Conservation (phyloP, 2,329 filamentous ascomycete species). For the Colletotrichum kahawae region DNA sequence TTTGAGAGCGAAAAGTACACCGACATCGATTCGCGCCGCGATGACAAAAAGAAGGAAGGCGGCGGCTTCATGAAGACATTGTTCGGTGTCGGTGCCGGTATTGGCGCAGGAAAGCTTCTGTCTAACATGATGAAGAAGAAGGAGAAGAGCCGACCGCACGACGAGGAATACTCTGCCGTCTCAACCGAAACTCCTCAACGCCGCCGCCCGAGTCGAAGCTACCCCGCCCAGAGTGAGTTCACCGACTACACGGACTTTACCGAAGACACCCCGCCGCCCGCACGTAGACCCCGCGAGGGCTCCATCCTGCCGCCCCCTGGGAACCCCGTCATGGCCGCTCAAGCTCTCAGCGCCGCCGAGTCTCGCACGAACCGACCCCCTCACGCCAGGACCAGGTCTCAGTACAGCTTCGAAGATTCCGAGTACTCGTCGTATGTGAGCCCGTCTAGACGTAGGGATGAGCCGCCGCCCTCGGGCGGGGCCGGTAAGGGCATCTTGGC, state of each 20-base stretch:
- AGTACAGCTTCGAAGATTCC: constrained; percentile 54
- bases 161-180: constrained; percentile 69
- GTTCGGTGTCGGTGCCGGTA: constrained; percentile 62
- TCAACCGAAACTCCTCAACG: constrained; percentile 62
- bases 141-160: constrained; percentile 47
- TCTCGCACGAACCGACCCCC: constrained; percentile 51
- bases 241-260: constrained; percentile 51
- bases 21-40: constrained; percentile 43
- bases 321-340: constrained; percentile 46
- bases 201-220: constrained; percentile 43
- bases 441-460: constrained; percentile 62
- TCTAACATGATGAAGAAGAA: constrained; percentile 63
- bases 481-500: constrained; percentile 64
- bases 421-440: constrained; percentile 67
- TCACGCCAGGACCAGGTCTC: constrained; percentile 47
- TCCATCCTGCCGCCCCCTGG: constrained; percentile 54
- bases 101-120: constrained; percentile 67
- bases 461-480: constrained; percentile 47
- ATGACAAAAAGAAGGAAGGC: constrained; percentile 38
- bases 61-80: constrained; percentile 67
- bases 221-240: constrained; percentile 54
- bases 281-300: constrained; percentile 32
- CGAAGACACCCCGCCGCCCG: constrained; percentile 25
- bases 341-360: constrained; percentile 51
- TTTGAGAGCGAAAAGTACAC: constrained; percentile 69